These are phyloP conservation scores for Cucumis hystrix DNA, from an alignment of 306 rosid species.

Conservation along the genomic window DNA sequence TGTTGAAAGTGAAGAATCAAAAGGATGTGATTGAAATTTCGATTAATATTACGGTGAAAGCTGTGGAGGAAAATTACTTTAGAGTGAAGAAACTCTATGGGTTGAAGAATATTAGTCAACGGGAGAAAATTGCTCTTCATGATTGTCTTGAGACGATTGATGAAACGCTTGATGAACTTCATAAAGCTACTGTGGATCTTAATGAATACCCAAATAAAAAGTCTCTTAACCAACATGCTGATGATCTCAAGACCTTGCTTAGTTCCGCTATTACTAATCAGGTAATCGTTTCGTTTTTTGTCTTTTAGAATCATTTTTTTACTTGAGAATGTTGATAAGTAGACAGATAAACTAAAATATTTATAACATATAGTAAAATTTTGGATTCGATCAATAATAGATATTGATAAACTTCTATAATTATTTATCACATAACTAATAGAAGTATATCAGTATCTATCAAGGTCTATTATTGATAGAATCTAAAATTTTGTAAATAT, in stretches of 20 bases:
- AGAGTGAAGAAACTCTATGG: conserved; percentile 19
- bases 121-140: conserved; percentile 52
- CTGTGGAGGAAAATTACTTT: conserved; percentile 37
- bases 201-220: conserved; percentile 30
- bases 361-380: too few relatives aligned
- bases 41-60: conserved; percentile 32
- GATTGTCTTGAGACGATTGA: conserved; percentile 65
- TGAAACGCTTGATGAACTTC: conserved; percentile 56
- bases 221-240: conserved; percentile 38
- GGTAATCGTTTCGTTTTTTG: background rate
- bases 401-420: too few relatives aligned
- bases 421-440: too few relatives aligned
- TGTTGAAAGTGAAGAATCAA: conserved; percentile 15
- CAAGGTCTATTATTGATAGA: too few relatives aligned
- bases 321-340: too few relatives aligned
- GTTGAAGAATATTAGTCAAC: conserved; percentile 17
- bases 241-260: conserved; percentile 54
- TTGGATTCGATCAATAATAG: too few relatives aligned
- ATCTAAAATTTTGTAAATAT: too few relatives aligned
- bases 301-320: too few relatives aligned
- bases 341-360: too few relatives aligned
- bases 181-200: conserved; percentile 28
- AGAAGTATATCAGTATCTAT: too few relatives aligned
- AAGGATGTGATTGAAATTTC: conserved; percentile 45
- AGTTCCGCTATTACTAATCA: conserved; percentile 78